Base-by-base conservation (phyloP, 805 yeast genomes). In the Candida maesae region DNA sequence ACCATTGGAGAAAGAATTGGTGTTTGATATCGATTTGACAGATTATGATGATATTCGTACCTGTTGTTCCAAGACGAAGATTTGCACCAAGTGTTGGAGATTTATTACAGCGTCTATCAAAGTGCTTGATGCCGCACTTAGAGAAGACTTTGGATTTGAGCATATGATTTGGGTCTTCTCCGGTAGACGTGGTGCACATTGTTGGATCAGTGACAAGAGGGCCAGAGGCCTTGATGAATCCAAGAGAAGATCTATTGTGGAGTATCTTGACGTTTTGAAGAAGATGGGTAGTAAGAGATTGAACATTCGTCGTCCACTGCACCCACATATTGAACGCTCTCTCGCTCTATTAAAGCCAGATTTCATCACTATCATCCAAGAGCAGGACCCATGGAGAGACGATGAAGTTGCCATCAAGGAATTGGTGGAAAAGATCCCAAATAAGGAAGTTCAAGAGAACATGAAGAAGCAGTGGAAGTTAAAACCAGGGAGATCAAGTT, bases 121-220 rank as follows among this genome's bases (percentile, higher is more conserved):
- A 53, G 77, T 90, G 35, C 66, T 93, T 45, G 86, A 84, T 45
- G 57, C 61, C 2, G 83, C 95, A 0, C 69, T 93, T 38, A 67
- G 77, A 38, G 88, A 87, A 37, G 98, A 91, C 62, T 93, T 93
- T 63, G 98, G 96, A 1, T 90, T 86, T 61, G 67, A 79, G 45
- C 81, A 87, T 61, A 69, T 88, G 58, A 70, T 93, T 36, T 93
- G 98, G 98, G 96, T 91, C 5, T 93, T 87, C 58, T 88, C 96
- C 1, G 99, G 99, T 35, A 84, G 99, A 71, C 85, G 99, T 75
- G 99, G 99, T 63, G 95, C 95, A 13, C 99, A 93, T 71, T 95
- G 98, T 56, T 93, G 99, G 99, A 74, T 93, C 18, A 85, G 95
- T 63, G 99, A 93, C 59, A 64, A 74, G 41, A 68, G 90, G 35